Evolutionary conservation across 225 moss, liverwort and hornwort species (phyloP).

Genomic region (Marchantia polymorpha): DNA sequence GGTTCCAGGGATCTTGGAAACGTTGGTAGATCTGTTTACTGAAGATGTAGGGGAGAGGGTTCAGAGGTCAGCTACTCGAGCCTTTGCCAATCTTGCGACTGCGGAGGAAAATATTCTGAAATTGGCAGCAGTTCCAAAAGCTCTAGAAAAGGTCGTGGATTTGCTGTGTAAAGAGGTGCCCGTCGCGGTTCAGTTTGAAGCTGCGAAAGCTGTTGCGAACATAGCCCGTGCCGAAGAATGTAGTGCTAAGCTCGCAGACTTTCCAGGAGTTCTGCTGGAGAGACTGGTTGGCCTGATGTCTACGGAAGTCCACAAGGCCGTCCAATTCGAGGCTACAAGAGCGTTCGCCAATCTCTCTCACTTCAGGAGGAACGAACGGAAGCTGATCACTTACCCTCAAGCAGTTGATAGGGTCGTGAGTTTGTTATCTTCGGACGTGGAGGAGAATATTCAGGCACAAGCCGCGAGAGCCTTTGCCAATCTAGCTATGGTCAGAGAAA

Average conservation of each 20-base stretch:
- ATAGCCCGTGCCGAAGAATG: constrained; percentile 5
- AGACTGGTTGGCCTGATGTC: constrained; percentile 15
- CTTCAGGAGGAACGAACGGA: constrained; percentile 3
- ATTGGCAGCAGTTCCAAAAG: neutral
- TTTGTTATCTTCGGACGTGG: neutral
- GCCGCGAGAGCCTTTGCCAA: constrained; percentile 20
- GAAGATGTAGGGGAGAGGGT: constrained; percentile 10
- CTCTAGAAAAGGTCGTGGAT: constrained; percentile 7
- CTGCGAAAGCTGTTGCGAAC: constrained; percentile 20
- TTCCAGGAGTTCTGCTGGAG: constrained; percentile 13
- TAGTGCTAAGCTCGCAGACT: neutral
- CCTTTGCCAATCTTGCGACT: constrained; percentile 15
- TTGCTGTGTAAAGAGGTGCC: constrained; percentile 11
- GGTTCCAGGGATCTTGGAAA: neutral
- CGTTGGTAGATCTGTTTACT: neutral
- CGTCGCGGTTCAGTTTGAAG: constrained; percentile 8
- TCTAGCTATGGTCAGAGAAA: neutral
- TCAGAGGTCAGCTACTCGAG: constrained; percentile 14
- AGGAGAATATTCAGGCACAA: constrained; percentile 7
- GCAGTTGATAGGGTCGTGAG: constrained; percentile 16
- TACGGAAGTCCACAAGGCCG: neutral
- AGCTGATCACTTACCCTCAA: constrained; percentile 7
- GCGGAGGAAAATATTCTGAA: constrained; percentile 16
- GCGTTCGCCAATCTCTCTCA: constrained; percentile 19
- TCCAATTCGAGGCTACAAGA: constrained; percentile 10